A percentile compares a stretch with the other conserved stretches of the same genome.
Conservation (phyloP, 768 basidiomycete genomes). For the Auricularia sp. region DNA sequence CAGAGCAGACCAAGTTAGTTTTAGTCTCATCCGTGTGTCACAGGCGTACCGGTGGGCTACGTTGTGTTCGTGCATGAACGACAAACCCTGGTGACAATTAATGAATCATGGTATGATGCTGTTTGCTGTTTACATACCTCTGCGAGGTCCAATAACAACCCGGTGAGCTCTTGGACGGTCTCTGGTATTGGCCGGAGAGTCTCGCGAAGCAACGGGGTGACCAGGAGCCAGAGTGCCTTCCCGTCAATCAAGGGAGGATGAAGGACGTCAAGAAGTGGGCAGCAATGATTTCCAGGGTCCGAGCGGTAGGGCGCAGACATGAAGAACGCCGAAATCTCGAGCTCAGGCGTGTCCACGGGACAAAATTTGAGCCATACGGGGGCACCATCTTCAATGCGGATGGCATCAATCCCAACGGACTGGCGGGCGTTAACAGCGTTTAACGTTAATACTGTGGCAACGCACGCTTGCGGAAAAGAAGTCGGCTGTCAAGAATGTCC, state of each 20-base stretch:
- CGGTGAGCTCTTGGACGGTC: conserved; percentile 7
- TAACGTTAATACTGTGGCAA: neutral
- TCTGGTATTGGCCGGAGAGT: conserved; percentile 11
- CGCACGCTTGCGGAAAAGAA: conserved; percentile 1
- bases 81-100: neutral
- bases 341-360: neutral
- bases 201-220: conserved; percentile 14
- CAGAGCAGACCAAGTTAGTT: neutral
- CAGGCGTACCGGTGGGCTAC: neutral
- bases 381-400: neutral
- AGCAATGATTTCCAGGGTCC: conserved; percentile 13
- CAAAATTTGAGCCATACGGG: neutral
- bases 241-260: neutral
- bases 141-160: conserved; percentile 8
- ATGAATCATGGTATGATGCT: too few relatives aligned
- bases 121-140: conserved; percentile 1
- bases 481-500: neutral
- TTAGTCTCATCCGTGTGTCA: too few relatives aligned
- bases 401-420: neutral
- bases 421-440: neutral
- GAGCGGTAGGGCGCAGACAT: conserved; percentile 4
- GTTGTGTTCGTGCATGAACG: conserved; percentile 1
- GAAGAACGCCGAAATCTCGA: conserved; percentile 6
- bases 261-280: conserved; percentile 12
- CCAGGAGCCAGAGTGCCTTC: conserved; percentile 6